Percentiles rank a stretch among this genome's conserved stretches.
Evolutionary conservation across 2,329 filamentous ascomycete species (phyloP).

Genomic region (Nannizziopsis arthrosporioides): DNA sequence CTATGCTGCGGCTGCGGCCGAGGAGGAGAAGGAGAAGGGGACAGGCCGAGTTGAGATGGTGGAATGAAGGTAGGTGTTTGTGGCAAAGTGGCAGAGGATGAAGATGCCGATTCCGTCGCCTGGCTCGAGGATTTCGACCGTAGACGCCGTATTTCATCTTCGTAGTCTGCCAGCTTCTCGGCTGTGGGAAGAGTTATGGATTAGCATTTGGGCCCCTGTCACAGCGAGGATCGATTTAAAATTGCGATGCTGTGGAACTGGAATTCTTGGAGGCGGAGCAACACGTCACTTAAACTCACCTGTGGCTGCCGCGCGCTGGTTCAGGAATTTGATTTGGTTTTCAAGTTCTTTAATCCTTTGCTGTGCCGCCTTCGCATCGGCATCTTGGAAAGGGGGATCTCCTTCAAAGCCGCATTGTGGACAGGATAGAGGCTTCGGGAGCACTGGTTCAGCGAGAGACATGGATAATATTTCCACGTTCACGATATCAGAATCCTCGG

Average conservation of each 20-base stretch:
- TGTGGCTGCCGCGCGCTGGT: conserved; percentile 41
- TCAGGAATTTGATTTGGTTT: conserved; percentile 42
- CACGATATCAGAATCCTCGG: too few relatives aligned
- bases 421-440: conserved; percentile 14
- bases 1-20: conserved; percentile 23
- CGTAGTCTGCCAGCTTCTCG: conserved; percentile 50
- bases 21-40: conserved; percentile 18
- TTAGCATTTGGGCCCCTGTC: conserved; percentile 1
- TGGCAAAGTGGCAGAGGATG: conserved; percentile 20
- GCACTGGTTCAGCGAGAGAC: conserved; percentile 1
- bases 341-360: conserved; percentile 42
- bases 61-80: conserved; percentile 19
- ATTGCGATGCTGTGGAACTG: not conserved
- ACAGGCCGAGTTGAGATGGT: conserved; percentile 22
- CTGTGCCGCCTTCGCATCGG: conserved; percentile 24
- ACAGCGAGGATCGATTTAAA: not conserved
- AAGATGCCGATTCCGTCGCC: conserved; percentile 15
- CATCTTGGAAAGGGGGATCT: conserved; percentile 15
- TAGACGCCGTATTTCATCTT: conserved; percentile 48
- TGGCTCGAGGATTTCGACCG: conserved; percentile 21
- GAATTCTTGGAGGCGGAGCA: not conserved
- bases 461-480: not conserved
- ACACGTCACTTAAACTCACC: conserved; percentile 28
- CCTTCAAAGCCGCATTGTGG: conserved; percentile 31
- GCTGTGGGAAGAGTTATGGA: conserved; percentile 26